A percentile compares a stretch with the other conserved stretches of the same genome.
These are phyloP conservation scores for Agaricus bisporus DNA, from an alignment of 768 basidiomycete species.

Conservation along the genomic window DNA sequence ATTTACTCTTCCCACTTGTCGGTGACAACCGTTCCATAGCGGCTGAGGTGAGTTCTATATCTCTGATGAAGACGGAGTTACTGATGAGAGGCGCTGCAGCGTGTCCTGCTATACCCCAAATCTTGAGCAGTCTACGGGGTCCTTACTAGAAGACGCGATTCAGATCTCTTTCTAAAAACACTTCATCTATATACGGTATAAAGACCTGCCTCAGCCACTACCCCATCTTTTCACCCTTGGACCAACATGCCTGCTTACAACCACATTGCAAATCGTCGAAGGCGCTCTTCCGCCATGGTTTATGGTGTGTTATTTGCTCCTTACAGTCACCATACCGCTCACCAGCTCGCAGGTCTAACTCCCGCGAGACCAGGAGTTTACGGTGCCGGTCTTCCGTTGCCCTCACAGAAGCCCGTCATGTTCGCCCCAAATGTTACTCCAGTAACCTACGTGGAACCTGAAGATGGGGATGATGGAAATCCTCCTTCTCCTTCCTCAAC, in stretches of 20 bases:
- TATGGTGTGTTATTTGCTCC: neutral
- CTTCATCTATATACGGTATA: neutral
- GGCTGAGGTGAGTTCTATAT: conserved; percentile 5
- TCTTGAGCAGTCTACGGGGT: conserved; percentile 5
- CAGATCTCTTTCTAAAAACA: neutral
- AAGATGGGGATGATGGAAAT: conserved; percentile 12
- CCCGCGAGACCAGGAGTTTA: conserved; percentile 24
- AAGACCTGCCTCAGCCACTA: neutral
- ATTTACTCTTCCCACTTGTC: neutral
- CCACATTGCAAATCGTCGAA: conserved; percentile 2
- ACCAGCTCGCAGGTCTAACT: conserved; percentile 9
- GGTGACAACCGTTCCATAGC: neutral
- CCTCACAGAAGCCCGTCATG: conserved; percentile 18
- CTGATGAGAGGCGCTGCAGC: conserved; percentile 2
- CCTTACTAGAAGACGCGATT: neutral
- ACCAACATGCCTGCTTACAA: conserved; percentile 6
- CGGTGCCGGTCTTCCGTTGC: conserved; percentile 14
- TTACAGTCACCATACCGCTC: neutral
- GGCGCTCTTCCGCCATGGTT: conserved; percentile 10
- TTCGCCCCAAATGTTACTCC: conserved; percentile 27
- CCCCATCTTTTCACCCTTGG: neutral
- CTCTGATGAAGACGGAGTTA: neutral
- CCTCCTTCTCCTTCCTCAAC: conserved; percentile 9
- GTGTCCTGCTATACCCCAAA: neutral
- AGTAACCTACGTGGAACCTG: conserved; percentile 16